Conservation (phyloP, 1,284 basidiomycete species). For the Ceratobasidium sp. region DNA sequence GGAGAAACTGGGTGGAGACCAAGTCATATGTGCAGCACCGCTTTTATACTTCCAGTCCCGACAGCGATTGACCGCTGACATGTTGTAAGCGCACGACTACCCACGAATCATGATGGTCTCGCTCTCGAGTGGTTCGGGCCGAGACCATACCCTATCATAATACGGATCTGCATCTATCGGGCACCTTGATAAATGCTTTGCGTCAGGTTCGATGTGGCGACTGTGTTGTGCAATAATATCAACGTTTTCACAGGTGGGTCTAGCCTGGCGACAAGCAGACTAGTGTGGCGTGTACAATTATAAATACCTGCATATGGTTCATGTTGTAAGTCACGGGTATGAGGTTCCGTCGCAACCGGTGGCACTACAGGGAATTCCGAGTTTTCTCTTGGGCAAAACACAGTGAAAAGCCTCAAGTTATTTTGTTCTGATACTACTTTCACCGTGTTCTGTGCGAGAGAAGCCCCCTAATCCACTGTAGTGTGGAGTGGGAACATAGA, state of each 20-base stretch:
- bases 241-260: not conserved
- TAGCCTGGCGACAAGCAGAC: slow-evolving; percentile 9
- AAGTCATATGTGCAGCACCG: slow-evolving; percentile 15
- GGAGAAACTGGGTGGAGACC: not conserved
- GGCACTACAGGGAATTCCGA: too few relatives aligned
- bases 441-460: too few relatives aligned
- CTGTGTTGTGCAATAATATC: not conserved
- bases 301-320: not conserved
- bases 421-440: too few relatives aligned
- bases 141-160: slow-evolving; percentile 25
- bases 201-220: not conserved
- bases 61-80: slow-evolving; percentile 10
- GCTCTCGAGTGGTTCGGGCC: not conserved
- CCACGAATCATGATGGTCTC: not conserved
- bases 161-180: slow-evolving; percentile 22
- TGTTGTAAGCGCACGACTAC: slow-evolving; percentile 27
- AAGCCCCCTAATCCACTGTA: too few relatives aligned
- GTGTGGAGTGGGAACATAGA: slow-evolving; percentile 12
- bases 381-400: too few relatives aligned
- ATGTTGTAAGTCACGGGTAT: not conserved
- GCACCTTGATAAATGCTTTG: not conserved
- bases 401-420: too few relatives aligned
- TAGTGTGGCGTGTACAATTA: not conserved
- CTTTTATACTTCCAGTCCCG: slow-evolving; percentile 31
- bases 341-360: slow-evolving; percentile 1